These are phyloP conservation scores for Auriscalpium orientale DNA, from an alignment of 768 basidiomycete species.

Conservation along the genomic window DNA sequence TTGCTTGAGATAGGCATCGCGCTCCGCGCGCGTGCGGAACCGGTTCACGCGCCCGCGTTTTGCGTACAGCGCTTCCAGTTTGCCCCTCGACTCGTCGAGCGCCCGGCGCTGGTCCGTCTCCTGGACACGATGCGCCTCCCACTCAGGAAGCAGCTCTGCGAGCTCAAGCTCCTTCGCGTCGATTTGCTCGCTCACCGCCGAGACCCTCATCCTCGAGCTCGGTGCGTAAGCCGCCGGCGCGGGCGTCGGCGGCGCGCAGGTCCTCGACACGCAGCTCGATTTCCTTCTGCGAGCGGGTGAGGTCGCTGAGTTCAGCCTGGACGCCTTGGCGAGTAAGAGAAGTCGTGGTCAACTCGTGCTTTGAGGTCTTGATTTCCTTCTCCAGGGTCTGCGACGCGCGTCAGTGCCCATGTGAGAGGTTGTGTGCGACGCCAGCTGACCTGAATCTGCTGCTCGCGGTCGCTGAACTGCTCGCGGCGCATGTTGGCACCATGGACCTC, in stretches of 20 bases:
- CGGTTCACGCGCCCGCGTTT: constrained; percentile 87
- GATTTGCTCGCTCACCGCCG: constrained; percentile 52
- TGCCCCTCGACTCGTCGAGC: constrained; percentile 69
- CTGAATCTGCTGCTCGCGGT: constrained; percentile 79
- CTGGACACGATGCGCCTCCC: constrained; percentile 47
- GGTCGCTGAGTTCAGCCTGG: constrained; percentile 79
- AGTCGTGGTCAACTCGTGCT: constrained; percentile 65
- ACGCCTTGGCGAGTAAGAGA: constrained; percentile 64
- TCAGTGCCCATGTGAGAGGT: background rate
- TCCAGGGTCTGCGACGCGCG: constrained; percentile 54
- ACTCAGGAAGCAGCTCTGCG: constrained; percentile 59
- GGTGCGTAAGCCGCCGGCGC: constrained; percentile 56
- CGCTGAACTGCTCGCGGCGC: constrained; percentile 73
- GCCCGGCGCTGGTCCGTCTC: constrained; percentile 52
- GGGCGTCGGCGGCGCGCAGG: constrained; percentile 56
- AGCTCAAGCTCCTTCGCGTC: constrained; percentile 54
- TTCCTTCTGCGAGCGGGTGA: constrained; percentile 78
- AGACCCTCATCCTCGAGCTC: constrained; percentile 61
- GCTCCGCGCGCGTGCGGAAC: constrained; percentile 75
- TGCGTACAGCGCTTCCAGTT: constrained; percentile 67
- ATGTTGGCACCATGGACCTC: constrained; percentile 84
- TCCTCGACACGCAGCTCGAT: constrained; percentile 80
- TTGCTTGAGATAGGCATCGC: constrained; percentile 75
- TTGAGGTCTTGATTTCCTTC: constrained; percentile 58
- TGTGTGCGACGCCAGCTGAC: constrained; percentile 31